These are phyloP conservation scores for Scleroderma bovista DNA, from an alignment of 768 basidiomycete species.

Conservation along the genomic window DNA sequence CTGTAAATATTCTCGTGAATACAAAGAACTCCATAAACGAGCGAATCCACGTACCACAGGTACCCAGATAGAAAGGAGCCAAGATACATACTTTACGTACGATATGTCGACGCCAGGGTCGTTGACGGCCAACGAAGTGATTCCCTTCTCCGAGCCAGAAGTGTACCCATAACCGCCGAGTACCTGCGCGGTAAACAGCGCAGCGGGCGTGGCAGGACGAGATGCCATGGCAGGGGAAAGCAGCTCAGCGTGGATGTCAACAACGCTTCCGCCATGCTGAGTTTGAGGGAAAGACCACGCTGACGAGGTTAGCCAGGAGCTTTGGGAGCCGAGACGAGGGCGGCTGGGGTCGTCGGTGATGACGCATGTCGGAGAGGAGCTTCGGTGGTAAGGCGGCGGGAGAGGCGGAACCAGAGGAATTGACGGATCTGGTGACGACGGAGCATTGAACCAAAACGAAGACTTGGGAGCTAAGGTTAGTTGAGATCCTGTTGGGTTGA, in stretches of 20 bases:
- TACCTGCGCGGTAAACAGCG: conserved; percentile 53
- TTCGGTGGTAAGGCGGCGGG: conserved; percentile 51
- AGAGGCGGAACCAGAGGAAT: conserved; percentile 55
- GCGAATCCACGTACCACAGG: conserved; percentile 51
- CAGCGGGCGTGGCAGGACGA: conserved; percentile 44
- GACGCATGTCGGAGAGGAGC: conserved; percentile 36
- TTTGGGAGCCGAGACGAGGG: conserved; percentile 56
- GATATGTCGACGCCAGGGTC: conserved; percentile 51
- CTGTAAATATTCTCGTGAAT: conserved; percentile 30
- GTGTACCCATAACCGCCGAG: conserved; percentile 65
- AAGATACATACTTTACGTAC: conserved; percentile 47
- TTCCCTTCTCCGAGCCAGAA: conserved; percentile 52
- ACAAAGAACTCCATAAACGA: not conserved
- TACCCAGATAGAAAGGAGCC: conserved; percentile 64
- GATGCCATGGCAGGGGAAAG: conserved; percentile 33
- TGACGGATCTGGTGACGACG: conserved; percentile 36
- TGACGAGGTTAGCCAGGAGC: conserved; percentile 68
- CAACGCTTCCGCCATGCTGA: conserved; percentile 33
- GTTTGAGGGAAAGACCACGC: conserved; percentile 66
- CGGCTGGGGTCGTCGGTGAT: conserved; percentile 43
- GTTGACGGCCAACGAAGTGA: conserved; percentile 40
- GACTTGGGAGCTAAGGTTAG: conserved; percentile 42
- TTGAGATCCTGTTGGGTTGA: conserved; percentile 19
- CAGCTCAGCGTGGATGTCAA: conserved; percentile 40
- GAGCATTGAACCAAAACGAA: conserved; percentile 57